Evolutionary conservation across 2,329 filamentous ascomycete species (phyloP).

Genomic region (Tetracladium maxilliforme): DNA sequence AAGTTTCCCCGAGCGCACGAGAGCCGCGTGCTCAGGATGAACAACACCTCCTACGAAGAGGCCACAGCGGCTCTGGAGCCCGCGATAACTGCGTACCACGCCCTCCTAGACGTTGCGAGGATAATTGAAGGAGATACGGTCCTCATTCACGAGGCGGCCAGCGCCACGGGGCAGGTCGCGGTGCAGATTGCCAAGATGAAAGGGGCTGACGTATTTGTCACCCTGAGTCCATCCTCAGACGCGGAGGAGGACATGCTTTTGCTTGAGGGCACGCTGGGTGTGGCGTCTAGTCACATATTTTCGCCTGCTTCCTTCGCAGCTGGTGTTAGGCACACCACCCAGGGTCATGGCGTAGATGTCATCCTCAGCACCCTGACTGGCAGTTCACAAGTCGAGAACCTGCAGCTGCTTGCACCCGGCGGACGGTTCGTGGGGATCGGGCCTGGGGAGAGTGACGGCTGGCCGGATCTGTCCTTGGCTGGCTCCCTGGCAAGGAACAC

Average conservation of each 20-base stretch:
- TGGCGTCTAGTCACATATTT: no score
- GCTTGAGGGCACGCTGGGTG: no score
- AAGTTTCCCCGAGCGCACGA: conserved; percentile 4
- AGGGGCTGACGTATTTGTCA: conserved; percentile 1
- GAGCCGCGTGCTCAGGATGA: conserved; percentile 1
- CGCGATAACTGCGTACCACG: conserved; percentile 2
- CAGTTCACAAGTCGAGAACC: no score
- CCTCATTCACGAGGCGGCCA: conserved; percentile 2
- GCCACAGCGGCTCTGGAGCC: conserved; percentile 3
- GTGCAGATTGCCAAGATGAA: conserved; percentile 1
- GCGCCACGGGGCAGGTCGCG: conserved; percentile 1
- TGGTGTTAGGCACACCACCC: conserved; percentile 16
- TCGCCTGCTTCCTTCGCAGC: conserved; percentile 17
- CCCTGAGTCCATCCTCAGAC: no score
- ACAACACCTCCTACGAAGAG: conserved; percentile 2
- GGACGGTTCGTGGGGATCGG: no score
- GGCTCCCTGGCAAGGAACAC: no score
- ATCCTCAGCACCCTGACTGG: conserved; percentile 30
- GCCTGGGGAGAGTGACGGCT: no score
- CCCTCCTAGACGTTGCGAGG: neutral
- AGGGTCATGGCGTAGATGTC: conserved; percentile 21
- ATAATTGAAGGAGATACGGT: conserved; percentile 1
- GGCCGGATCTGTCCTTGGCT: no score
- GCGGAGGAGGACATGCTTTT: no score
- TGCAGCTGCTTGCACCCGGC: no score